Conservation (phyloP, 768 basidiomycete genomes). For the Leccinum variicolor region DNA sequence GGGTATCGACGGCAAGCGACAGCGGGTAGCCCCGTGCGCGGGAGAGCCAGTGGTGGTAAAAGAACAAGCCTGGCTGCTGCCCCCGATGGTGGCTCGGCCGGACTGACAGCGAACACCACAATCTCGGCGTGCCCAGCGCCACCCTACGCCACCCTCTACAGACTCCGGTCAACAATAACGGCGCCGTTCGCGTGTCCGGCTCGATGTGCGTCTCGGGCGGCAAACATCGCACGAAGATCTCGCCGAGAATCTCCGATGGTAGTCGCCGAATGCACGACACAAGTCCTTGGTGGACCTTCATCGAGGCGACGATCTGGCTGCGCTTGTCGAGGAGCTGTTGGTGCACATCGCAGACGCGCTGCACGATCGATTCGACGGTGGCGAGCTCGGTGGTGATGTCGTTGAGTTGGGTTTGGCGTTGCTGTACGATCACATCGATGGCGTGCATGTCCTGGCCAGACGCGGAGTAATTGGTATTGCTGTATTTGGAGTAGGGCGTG, state of each 20-base stretch:
- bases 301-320: conserved; percentile 11
- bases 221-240: conserved; percentile 44
- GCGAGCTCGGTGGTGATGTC: conserved; percentile 13
- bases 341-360: conserved; percentile 3
- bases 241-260: conserved; percentile 44
- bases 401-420: conserved; percentile 13
- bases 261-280: conserved; percentile 32
- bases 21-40: conserved; percentile 16
- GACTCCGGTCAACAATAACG: conserved; percentile 39
- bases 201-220: conserved; percentile 23
- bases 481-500: conserved; percentile 16
- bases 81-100: not conserved
- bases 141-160: conserved; percentile 42
- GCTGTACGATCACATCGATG: conserved; percentile 14
- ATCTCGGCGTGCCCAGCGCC: conserved; percentile 36
- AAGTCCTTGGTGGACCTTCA: conserved; percentile 21
- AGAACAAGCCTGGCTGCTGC: conserved; percentile 10
- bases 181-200: conserved; percentile 24
- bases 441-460: conserved; percentile 8
- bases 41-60: conserved; percentile 20
- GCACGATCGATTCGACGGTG: conserved; percentile 12
- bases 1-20: conserved; percentile 20
- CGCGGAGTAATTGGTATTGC: conserved; percentile 13
- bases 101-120: conserved; percentile 45
- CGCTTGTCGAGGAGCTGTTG: conserved; percentile 13